These are phyloP conservation scores for Parastagonospora nodorum DNA, from an alignment of 2,329 filamentous ascomycete genomes.

Conservation along the genomic window DNA sequence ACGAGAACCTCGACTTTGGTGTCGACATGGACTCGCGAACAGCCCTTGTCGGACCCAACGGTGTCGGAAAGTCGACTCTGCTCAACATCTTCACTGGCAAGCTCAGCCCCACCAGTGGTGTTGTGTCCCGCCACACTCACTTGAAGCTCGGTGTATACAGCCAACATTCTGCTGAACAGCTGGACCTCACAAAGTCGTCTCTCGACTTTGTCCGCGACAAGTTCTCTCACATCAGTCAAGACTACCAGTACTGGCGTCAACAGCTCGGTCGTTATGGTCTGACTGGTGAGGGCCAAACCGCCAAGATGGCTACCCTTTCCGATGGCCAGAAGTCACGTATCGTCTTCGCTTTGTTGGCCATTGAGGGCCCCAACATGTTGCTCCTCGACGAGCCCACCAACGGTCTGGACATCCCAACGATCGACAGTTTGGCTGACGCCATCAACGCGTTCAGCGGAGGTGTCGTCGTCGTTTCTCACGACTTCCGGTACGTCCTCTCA, in stretches of 20 bases:
- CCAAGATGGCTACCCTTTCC: slow-evolving; percentile 95
- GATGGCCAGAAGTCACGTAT: slow-evolving; percentile 98
- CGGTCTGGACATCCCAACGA: slow-evolving; percentile 98
- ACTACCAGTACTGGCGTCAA: slow-evolving; percentile 99
- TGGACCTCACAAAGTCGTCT: slow-evolving; percentile 96
- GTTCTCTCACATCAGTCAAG: slow-evolving; percentile 85
- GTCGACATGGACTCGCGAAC: slow-evolving; percentile 99
- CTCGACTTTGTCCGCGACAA: slow-evolving; percentile 98
- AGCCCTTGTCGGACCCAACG: slow-evolving; percentile 95
- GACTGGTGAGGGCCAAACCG: slow-evolving; percentile 90
- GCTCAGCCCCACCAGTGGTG: slow-evolving; percentile 80
- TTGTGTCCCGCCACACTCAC: slow-evolving; percentile 91
- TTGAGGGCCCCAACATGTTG: slow-evolving; percentile 96
- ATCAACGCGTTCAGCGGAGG: slow-evolving; percentile 96
- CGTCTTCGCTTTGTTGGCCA: slow-evolving; percentile 93
- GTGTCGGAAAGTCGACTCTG: slow-evolving; percentile 98
- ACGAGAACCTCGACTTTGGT: slow-evolving; percentile 95
- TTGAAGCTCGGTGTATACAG: slow-evolving; percentile 98
- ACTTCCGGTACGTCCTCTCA: slow-evolving; percentile 79
- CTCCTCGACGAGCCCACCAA: slow-evolving; percentile 98
- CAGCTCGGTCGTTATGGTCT: slow-evolving; percentile 95
- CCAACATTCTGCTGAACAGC: slow-evolving; percentile 97
- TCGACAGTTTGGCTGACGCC: slow-evolving; percentile 94
- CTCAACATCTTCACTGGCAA: slow-evolving; percentile 96
- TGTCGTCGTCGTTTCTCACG: slow-evolving; percentile 97